phyloP scores from a whole-genome alignment of 768 basidiomycete genomes.

The Tylopilus rubrobrunneus region DNA sequence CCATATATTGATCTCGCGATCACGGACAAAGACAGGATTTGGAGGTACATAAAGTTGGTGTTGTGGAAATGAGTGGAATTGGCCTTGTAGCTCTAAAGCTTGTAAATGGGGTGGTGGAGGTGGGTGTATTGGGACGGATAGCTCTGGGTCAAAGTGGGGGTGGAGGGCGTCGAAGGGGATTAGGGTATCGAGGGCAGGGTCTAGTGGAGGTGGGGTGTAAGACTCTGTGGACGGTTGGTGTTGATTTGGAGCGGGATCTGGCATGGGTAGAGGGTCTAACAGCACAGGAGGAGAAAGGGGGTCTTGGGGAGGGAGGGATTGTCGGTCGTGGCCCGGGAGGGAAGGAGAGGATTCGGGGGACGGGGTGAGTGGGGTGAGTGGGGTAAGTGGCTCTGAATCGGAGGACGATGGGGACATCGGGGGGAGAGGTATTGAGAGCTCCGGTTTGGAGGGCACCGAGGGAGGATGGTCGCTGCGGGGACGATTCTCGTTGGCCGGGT shows the following conservation, averaged over 20 bases:
- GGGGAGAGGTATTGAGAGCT: conserved; percentile 2
- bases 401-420: background rate
- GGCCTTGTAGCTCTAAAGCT: conserved; percentile 22
- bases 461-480: background rate
- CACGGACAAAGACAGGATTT: conserved; percentile 27
- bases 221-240: conserved; percentile 1
- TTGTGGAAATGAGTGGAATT: conserved; percentile 23
- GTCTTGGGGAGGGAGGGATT: background rate
- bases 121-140: conserved; percentile 18
- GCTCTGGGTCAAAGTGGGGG: conserved; percentile 15
- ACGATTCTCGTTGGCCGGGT: background rate
- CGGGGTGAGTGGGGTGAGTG: conserved; percentile 22
- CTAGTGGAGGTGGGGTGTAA: conserved; percentile 10
- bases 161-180: conserved; percentile 26
- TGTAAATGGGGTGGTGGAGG: conserved; percentile 12
- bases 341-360: conserved; percentile 21
- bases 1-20: conserved; percentile 34
- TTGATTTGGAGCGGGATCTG: background rate
- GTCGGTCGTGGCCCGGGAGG: conserved; percentile 27
- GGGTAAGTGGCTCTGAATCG: conserved; percentile 15
- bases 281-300: conserved; percentile 5
- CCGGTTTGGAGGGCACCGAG: background rate
- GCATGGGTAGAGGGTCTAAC: conserved; percentile 3
- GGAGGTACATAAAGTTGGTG: conserved; percentile 27
- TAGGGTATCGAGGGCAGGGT: conserved; percentile 24